Evolutionary conservation across 441 rosid species (phyloP).

Genomic region (Arabidopsis lyrata): DNA sequence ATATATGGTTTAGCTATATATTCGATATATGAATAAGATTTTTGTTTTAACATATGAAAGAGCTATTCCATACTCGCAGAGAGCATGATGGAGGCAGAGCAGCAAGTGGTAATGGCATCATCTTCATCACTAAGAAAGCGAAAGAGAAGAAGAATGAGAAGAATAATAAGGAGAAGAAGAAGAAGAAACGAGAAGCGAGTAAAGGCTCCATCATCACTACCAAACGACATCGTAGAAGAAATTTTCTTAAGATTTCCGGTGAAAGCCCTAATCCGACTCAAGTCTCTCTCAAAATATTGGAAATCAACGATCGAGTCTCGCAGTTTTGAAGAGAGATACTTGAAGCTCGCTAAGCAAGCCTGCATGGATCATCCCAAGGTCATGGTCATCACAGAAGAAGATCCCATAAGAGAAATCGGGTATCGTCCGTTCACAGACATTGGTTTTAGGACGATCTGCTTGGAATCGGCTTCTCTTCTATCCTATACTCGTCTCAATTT

Average conservation of each 20-base stretch:
- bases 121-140: too few relatives aligned
- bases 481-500: not conserved
- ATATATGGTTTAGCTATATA: too few relatives aligned
- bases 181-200: not conserved
- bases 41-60: too few relatives aligned
- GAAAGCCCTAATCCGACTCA: slow-evolving; percentile 19
- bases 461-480: slow-evolving; percentile 3
- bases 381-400: not conserved
- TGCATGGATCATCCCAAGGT: not conserved
- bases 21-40: too few relatives aligned
- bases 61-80: too few relatives aligned
- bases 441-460: slow-evolving; percentile 1
- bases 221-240: slow-evolving; percentile 11
- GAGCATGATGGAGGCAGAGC: too few relatives aligned
- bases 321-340: slow-evolving; percentile 24
- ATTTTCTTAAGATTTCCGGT: slow-evolving; percentile 15
- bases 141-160: not conserved
- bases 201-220: slow-evolving; percentile 11
- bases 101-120: too few relatives aligned
- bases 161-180: not conserved
- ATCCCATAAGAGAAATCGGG: not conserved
- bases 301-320: slow-evolving; percentile 5
- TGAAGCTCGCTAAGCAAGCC: slow-evolving; percentile 5
- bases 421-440: not conserved
- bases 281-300: slow-evolving; percentile 31